Percentiles rank a stretch among this genome's conserved stretches.
Conservation (phyloP, 2,329 filamentous ascomycete species). For the Aschersonia sp. region DNA sequence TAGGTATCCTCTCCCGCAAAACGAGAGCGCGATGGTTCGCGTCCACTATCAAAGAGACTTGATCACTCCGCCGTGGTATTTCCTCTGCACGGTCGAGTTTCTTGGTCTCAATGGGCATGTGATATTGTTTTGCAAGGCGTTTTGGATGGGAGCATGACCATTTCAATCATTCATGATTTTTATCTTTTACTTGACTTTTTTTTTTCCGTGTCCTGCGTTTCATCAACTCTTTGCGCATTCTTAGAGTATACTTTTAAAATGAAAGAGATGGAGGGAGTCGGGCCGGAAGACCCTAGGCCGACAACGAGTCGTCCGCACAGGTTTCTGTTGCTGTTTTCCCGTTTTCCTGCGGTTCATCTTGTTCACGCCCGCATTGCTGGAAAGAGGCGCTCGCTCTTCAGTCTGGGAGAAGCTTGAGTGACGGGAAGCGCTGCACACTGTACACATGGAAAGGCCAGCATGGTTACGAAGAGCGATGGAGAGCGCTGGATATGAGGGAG, state of each 20-base stretch:
- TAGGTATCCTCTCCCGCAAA: too few relatives aligned
- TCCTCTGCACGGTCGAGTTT: too few relatives aligned
- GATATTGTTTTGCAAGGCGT: neutral
- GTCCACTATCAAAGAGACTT: too few relatives aligned
- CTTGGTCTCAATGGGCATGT: neutral
- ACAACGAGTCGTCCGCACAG: too few relatives aligned
- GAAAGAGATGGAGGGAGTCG: neutral
- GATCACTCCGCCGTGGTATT: too few relatives aligned
- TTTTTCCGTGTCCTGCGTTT: neutral
- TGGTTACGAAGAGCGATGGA: neutral
- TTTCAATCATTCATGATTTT: neutral
- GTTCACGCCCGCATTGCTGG: too few relatives aligned
- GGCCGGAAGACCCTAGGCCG: neutral
- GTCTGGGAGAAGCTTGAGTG: too few relatives aligned
- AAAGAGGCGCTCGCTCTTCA: too few relatives aligned
- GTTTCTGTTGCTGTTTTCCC: too few relatives aligned
- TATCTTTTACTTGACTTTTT: neutral
- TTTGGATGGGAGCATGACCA: neutral
- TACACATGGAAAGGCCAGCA: neutral
- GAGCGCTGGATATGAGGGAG: slow-evolving; percentile 5
- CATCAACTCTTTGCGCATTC: neutral
- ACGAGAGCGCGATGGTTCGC: too few relatives aligned
- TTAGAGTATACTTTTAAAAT: neutral
- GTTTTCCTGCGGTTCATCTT: too few relatives aligned
- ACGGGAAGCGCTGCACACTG: too few relatives aligned